phyloP scores from a whole-genome alignment of 495 filamentous ascomycete genomes.

The Talaromyces nanjingensis region DNA sequence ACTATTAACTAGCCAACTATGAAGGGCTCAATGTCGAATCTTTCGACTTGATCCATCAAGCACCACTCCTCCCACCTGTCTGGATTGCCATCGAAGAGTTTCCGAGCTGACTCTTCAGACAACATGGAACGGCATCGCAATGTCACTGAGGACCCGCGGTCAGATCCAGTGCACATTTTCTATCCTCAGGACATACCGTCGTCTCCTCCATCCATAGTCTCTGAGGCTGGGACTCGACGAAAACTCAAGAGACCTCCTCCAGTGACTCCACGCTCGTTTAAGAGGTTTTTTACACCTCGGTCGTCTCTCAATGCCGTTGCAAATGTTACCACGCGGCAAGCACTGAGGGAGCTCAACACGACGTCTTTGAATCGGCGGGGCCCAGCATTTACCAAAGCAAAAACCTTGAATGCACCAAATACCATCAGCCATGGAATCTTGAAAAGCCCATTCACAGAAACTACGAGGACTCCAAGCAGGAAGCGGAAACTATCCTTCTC shows the following conservation, averaged over 20 bases:
- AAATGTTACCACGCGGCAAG: slow-evolving; percentile 51
- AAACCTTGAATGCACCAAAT: slow-evolving; percentile 30
- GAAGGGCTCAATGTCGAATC: neutral
- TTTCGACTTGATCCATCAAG: neutral
- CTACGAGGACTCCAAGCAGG: slow-evolving; percentile 30
- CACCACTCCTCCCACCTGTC: neutral
- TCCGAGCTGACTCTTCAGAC: neutral
- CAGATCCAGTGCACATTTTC: slow-evolving; percentile 33
- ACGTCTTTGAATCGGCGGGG: slow-evolving; percentile 53
- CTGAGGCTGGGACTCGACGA: slow-evolving; percentile 31
- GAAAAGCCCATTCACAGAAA: slow-evolving; percentile 24
- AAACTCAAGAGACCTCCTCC: slow-evolving; percentile 43
- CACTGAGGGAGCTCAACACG: slow-evolving; percentile 63
- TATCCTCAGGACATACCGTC: slow-evolving; percentile 35
- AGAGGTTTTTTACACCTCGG: slow-evolving; percentile 75
- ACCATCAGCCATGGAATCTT: slow-evolving; percentile 22
- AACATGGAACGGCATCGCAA: slow-evolving; percentile 15
- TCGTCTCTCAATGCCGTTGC: slow-evolving; percentile 31
- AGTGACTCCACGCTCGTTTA: slow-evolving; percentile 71
- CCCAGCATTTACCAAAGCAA: slow-evolving; percentile 34
- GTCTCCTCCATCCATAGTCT: slow-evolving; percentile 40
- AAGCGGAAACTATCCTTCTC: slow-evolving; percentile 40
- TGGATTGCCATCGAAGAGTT: neutral
- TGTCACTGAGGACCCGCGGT: slow-evolving; percentile 34
- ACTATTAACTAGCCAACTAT: neutral